Conservation (phyloP, 176 grass and related monocot species). For the Ananas comosus region DNA sequence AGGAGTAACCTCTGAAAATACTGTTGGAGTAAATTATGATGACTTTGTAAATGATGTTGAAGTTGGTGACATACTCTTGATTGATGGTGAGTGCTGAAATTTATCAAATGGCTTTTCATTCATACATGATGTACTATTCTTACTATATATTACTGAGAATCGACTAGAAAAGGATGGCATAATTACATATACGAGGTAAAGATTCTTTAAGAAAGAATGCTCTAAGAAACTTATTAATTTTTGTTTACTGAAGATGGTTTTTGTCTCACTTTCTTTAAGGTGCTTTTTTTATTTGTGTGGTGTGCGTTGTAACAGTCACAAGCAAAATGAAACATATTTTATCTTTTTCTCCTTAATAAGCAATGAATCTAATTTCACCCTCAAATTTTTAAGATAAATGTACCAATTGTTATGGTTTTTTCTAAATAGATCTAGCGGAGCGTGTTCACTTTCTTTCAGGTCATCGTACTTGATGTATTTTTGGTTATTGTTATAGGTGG, state of each 20-base stretch:
- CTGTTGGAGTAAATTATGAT: conserved; percentile 93
- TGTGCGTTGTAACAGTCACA: not conserved
- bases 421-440: not conserved
- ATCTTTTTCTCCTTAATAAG: not conserved
- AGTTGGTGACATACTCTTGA: conserved; percentile 79
- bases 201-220: not conserved
- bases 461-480: not conserved
- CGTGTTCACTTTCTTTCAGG: not conserved
- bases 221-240: not conserved
- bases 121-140: not conserved
- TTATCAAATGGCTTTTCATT: conserved; percentile 7
- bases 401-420: not conserved
- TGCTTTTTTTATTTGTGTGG: too few relatives aligned
- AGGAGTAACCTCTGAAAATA: conserved; percentile 67
- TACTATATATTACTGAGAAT: not conserved
- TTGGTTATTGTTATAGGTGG: conserved; percentile 45
- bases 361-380: not conserved
- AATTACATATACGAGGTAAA: not conserved
- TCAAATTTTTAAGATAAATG: not conserved
- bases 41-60: conserved; percentile 97
- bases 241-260: not conserved
- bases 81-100: conserved; percentile 74
- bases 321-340: not conserved
- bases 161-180: not conserved
- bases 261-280: too few relatives aligned